Evolutionary conservation across 805 yeast genomes (phyloP), one percentile per base, ranked within the genome.

Genomic region (Schwanniomyces sp.): DNA sequence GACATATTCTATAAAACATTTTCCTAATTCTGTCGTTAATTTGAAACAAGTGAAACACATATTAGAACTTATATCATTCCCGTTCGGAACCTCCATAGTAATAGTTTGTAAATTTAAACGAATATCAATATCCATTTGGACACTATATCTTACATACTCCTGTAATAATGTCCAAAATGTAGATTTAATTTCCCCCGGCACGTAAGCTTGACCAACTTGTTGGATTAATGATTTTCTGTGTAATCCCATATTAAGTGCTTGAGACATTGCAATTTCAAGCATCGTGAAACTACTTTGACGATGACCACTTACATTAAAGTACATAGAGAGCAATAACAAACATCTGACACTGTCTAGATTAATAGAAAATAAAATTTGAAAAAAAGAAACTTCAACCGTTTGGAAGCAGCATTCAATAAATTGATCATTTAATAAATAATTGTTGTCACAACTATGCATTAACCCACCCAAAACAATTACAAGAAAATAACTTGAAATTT

Each of bases 251-350:
- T 79, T 67, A 26, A 71, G 65, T 1, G 77, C 70, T 56, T 78
- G 82, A 43, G 78, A 63, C 0, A 75, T 67, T 7, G 81, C 81
- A 39, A 75, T 48, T 38, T 78, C 76, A 57, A 76, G 59, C 41
- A 78, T 50, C 50, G 75, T 72, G 68, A 77, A 78, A 0, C 78
- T 76, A 43, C 77, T 69, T 48, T 78, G 81, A 48, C 81, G 66
- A 37, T 72, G 73, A 52, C 70, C 74, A 25, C 66, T 66, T 40
- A 77, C 65, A 40, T 75, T 74, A 36, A 78, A 51, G 55, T 77
- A 73, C 12, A 73, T 65, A 0, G 80, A 69, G 30, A 76, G 62
- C 26, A 76, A 53, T 40, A 70, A 63, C n/a, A 77, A 52, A 16
- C 75, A 61, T 42, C 79, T 62, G 10, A 78, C 72, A 2, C 81